Evolutionary conservation across 2,329 filamentous ascomycete genomes (phyloP).

Genomic region (Ceratocystiopsis brevicomis): DNA sequence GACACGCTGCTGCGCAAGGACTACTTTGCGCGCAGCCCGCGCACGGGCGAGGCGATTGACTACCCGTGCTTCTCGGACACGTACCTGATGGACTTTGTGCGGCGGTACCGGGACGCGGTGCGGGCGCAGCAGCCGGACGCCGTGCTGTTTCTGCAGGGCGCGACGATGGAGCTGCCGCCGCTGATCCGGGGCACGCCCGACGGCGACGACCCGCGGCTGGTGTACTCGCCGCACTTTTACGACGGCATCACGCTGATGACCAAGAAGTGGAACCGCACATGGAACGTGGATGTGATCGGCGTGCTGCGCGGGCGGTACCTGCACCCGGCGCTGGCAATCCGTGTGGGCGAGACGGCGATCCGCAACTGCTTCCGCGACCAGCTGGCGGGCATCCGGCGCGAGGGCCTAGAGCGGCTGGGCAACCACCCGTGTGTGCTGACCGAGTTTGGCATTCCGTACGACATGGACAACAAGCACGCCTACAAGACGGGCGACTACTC

Average conservation of each 20-base stretch:
- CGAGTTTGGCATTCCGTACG: conserved; percentile 94
- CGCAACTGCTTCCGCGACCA: conserved; percentile 85
- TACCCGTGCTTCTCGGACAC: conserved; percentile 78
- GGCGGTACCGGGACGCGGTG: conserved; percentile 56
- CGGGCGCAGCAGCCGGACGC: conserved; percentile 58
- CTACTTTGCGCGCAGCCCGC: conserved; percentile 69
- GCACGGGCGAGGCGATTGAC: conserved; percentile 52
- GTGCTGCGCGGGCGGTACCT: conserved; percentile 76
- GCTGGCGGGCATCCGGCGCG: conserved; percentile 60
- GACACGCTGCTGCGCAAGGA: conserved; percentile 66
- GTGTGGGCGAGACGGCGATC: conserved; percentile 82
- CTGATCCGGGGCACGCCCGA: conserved; percentile 70
- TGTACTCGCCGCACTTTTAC: conserved; percentile 90
- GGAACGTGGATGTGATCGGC: conserved; percentile 93
- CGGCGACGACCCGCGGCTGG: conserved; percentile 64
- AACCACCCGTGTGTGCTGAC: conserved; percentile 78
- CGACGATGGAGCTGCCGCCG: conserved; percentile 81
- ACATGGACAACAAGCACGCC: conserved; percentile 93
- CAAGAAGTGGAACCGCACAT: conserved; percentile 95
- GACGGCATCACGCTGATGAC: conserved; percentile 93
- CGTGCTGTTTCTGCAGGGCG: conserved; percentile 80
- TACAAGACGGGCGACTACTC: conserved; percentile 93
- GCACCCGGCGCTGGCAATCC: conserved; percentile 78
- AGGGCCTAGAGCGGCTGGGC: conserved; percentile 77
- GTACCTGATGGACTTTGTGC: conserved; percentile 77